Conservation (phyloP, 2,329 filamentous ascomycete genomes). For the Pseudophaeomoniella oleicola region DNA sequence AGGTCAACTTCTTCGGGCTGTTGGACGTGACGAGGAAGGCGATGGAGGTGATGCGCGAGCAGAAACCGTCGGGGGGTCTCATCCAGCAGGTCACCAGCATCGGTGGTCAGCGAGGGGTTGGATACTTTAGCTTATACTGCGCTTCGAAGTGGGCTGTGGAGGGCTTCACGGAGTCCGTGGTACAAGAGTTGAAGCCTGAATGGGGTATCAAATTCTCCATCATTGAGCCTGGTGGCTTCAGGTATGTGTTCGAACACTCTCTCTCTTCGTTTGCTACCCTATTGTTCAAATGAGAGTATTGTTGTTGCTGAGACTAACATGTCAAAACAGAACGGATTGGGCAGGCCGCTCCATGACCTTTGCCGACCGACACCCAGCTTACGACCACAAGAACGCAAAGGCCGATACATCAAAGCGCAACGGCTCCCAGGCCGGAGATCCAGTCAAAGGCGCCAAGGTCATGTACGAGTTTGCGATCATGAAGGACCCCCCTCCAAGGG, state of each 20-base stretch:
- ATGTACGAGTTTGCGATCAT: slow-evolving; percentile 17
- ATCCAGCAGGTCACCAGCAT: slow-evolving; percentile 43
- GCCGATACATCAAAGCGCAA: slow-evolving; percentile 11
- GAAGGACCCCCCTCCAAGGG: slow-evolving; percentile 9
- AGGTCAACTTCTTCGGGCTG: slow-evolving; percentile 46
- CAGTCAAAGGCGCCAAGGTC: slow-evolving; percentile 16
- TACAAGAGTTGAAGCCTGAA: slow-evolving; percentile 26
- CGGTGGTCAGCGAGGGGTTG: slow-evolving; percentile 25
- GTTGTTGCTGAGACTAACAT: too few relatives aligned
- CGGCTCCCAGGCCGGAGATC: slow-evolving; percentile 15
- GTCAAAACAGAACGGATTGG: slow-evolving; percentile 11
- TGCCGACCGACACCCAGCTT: slow-evolving; percentile 10
- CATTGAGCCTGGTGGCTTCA: slow-evolving; percentile 14
- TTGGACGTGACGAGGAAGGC: slow-evolving; percentile 32
- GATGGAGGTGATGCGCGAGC: slow-evolving; percentile 13
- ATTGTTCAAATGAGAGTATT: too few relatives aligned
- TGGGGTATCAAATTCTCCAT: slow-evolving; percentile 26
- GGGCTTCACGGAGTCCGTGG: slow-evolving; percentile 32
- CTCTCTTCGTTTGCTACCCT: not conserved
- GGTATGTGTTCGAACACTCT: slow-evolving; percentile 4
- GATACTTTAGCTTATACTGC: slow-evolving; percentile 24
- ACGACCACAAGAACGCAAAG: slow-evolving; percentile 12
- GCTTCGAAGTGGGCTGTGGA: slow-evolving; percentile 31
- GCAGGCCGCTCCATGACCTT: slow-evolving; percentile 11
- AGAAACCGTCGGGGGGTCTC: slow-evolving; percentile 29